A percentile compares a stretch with the other conserved stretches of the same genome.
Conservation (phyloP, 2,329 filamentous ascomycete genomes). For the Ambrosiella xylebori region DNA sequence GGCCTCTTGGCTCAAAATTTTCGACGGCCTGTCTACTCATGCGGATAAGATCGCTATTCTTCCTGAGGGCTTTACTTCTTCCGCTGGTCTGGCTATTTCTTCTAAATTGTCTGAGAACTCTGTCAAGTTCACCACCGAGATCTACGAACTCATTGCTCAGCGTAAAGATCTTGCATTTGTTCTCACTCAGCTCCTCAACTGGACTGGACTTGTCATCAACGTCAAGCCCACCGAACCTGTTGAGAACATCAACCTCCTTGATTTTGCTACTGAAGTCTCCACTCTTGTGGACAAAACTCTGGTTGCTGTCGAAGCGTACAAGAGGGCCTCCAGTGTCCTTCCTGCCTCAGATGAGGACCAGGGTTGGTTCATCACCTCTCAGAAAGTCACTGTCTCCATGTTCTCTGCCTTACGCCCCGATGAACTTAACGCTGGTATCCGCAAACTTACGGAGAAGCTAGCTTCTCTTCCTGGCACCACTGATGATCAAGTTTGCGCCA, state of each 20-base stretch:
- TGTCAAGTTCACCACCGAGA: slow-evolving; percentile 21
- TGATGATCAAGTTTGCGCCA: neutral
- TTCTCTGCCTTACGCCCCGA: slow-evolving; percentile 10
- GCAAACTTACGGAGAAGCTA: slow-evolving; percentile 21
- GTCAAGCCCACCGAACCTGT: slow-evolving; percentile 14
- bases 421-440: slow-evolving; percentile 21
- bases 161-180: slow-evolving; percentile 47
- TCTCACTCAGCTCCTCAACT: slow-evolving; percentile 47
- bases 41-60: slow-evolving; percentile 29
- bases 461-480: neutral
- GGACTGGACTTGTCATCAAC: slow-evolving; percentile 29
- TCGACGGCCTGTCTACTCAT: slow-evolving; percentile 27
- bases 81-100: slow-evolving; percentile 20
- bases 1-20: slow-evolving; percentile 30
- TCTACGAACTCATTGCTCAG: slow-evolving; percentile 23
- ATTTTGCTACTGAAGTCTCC: slow-evolving; percentile 42
- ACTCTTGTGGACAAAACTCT: slow-evolving; percentile 58
- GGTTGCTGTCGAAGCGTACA: slow-evolving; percentile 59
- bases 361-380: slow-evolving; percentile 30
- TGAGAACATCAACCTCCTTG: slow-evolving; percentile 17
- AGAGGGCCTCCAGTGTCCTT: slow-evolving; percentile 34
- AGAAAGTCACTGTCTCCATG: slow-evolving; percentile 7
- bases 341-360: slow-evolving; percentile 21
- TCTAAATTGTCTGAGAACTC: slow-evolving; percentile 23
- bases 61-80: slow-evolving; percentile 33